These are phyloP conservation scores for Trichomonas gallinae DNA, from an alignment of 208 protist species.

Conservation along the genomic window DNA sequence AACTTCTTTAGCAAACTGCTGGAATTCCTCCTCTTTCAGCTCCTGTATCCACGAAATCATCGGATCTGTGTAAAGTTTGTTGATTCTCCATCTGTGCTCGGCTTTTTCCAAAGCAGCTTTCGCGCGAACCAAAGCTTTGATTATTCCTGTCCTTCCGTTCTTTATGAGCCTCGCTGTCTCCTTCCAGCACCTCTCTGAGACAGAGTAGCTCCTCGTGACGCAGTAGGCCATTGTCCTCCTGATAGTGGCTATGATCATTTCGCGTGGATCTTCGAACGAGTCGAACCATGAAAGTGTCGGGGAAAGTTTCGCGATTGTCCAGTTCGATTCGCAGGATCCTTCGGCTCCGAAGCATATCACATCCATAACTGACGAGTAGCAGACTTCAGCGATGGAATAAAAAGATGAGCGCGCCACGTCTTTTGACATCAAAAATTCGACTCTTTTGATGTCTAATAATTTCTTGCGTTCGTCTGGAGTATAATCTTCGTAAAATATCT, in stretches of 20 bases:
- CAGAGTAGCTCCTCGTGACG: not conserved
- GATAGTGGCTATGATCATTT: not conserved
- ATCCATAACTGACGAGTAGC: not conserved
- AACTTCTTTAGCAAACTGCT: not conserved
- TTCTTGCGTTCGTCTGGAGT: not conserved
- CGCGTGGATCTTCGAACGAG: not conserved
- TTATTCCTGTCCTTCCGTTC: not conserved
- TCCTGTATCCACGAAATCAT: constrained; percentile 10
- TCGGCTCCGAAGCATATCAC: not conserved
- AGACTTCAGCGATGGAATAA: not conserved
- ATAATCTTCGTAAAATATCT: not conserved
- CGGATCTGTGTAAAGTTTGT: not conserved
- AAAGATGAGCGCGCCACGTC: not conserved
- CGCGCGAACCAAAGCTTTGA: not conserved
- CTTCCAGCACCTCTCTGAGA: not conserved
- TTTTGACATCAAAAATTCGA: not conserved
- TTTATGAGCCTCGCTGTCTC: not conserved
- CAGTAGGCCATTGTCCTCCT: not conserved
- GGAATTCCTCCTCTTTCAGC: not conserved
- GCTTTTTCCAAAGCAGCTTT: not conserved
- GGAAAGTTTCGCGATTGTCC: not conserved
- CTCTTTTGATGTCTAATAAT: not conserved
- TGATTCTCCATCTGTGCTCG: not conserved
- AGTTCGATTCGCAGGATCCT: not conserved
- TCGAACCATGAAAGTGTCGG: not conserved